phyloP scores from a whole-genome alignment of 805 yeast species.

The Ogataea siamensis region DNA sequence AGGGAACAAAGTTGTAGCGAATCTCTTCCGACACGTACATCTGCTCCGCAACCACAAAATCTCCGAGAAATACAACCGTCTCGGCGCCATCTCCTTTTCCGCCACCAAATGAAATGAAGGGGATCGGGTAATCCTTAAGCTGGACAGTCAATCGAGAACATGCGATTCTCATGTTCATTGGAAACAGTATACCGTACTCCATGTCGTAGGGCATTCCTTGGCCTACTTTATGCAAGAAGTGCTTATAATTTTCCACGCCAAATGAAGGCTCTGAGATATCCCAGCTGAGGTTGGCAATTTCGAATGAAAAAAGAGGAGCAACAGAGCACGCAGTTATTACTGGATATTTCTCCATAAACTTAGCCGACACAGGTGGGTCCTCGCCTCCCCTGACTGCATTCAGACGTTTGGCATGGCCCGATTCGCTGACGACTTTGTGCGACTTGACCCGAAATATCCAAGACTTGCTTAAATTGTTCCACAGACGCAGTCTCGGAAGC shows the following conservation, averaged over 20 bases:
- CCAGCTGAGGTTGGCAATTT: slow-evolving; percentile 48
- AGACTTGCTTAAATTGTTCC: slow-evolving; percentile 31
- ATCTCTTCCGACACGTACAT: slow-evolving; percentile 49
- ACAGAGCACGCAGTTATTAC: slow-evolving; percentile 31
- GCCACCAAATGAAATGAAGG: slow-evolving; percentile 49
- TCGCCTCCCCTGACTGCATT: slow-evolving; percentile 15
- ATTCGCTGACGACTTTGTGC: slow-evolving; percentile 6
- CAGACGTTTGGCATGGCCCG: slow-evolving; percentile 5
- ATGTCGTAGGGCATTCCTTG: slow-evolving; percentile 53
- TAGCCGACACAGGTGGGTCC: slow-evolving; percentile 29
- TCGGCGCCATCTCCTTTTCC: slow-evolving; percentile 41
- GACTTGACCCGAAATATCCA: slow-evolving; percentile 31
- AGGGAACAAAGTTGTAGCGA: slow-evolving; percentile 48
- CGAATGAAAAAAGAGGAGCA: slow-evolving; percentile 54
- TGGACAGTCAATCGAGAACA: slow-evolving; percentile 44
- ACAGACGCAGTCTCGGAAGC: slow-evolving; percentile 27
- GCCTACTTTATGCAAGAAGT: slow-evolving; percentile 40
- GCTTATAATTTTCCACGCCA: slow-evolving; percentile 47
- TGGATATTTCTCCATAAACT: slow-evolving; percentile 29
- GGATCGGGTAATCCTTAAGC: slow-evolving; percentile 56
- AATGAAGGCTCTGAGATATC: slow-evolving; percentile 50
- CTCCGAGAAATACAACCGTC: slow-evolving; percentile 40
- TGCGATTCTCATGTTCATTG: slow-evolving; percentile 44
- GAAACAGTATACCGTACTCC: slow-evolving; percentile 53
- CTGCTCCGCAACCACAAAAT: slow-evolving; percentile 58